phyloP scores from a whole-genome alignment of 2,329 filamentous ascomycete genomes.

The Penicillium sp. region DNA sequence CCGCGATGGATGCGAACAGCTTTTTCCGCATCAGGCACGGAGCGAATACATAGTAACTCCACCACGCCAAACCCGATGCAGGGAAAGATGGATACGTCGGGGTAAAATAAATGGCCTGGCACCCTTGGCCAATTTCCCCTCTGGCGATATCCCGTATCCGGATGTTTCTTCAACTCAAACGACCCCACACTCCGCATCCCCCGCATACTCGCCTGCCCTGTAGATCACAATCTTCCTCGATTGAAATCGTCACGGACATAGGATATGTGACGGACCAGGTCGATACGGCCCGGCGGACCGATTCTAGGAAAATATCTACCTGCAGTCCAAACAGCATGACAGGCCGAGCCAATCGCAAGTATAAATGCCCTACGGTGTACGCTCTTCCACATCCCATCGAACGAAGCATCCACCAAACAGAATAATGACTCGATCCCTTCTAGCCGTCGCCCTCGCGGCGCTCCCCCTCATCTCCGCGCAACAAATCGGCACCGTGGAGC shows the following conservation, averaged over 20 bases:
- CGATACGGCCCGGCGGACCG: background rate
- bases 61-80: too few relatives aligned
- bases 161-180: background rate
- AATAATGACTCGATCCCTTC: conserved; percentile 24
- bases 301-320: background rate
- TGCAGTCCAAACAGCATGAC: background rate
- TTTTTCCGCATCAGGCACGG: background rate
- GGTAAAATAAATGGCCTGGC: background rate
- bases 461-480: conserved; percentile 56
- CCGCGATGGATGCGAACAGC: background rate
- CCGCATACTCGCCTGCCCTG: background rate
- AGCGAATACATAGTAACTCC: background rate
- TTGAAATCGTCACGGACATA: background rate
- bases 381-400: background rate
- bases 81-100: too few relatives aligned
- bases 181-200: background rate
- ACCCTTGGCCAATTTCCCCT: background rate
- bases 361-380: background rate
- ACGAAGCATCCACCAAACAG: background rate
- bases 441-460: conserved; percentile 24
- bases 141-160: background rate
- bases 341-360: background rate
- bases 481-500: conserved; percentile 56
- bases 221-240: background rate
- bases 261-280: background rate